Conservation (phyloP, 495 filamentous ascomycete species). For the Beverwykella pulmonaria region DNA sequence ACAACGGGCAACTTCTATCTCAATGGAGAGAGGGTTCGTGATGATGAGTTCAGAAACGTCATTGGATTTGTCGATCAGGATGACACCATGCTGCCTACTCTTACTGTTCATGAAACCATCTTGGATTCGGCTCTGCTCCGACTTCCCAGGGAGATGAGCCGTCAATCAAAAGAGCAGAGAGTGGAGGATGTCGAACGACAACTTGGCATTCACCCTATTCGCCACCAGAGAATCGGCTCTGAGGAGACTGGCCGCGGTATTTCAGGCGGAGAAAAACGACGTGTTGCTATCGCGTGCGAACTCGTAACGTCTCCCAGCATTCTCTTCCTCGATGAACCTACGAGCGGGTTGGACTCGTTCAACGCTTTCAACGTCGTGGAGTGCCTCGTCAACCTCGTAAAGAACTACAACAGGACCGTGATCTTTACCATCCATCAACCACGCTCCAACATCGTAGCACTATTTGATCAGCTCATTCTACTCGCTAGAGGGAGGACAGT, state of each 20-base stretch:
- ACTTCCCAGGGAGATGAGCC: conserved; percentile 87
- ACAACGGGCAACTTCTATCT: conserved; percentile 85
- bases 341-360: conserved; percentile 91
- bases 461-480: conserved; percentile 91
- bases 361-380: conserved; percentile 98
- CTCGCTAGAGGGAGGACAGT: conserved; percentile 87
- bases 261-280: conserved; percentile 93
- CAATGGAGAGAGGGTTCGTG: conserved; percentile 86
- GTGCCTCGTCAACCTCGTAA: conserved; percentile 90
- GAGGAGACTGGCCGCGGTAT: conserved; percentile 95
- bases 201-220: conserved; percentile 88
- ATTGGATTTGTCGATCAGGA: conserved; percentile 98
- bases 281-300: conserved; percentile 96
- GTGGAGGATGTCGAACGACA: conserved; percentile 94
- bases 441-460: conserved; percentile 98
- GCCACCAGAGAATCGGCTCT: conserved; percentile 93
- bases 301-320: conserved; percentile 97
- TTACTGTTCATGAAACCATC: conserved; percentile 98
- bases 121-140: conserved; percentile 89
- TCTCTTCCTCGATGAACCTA: conserved; percentile 95
- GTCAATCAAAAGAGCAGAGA: conserved; percentile 79
- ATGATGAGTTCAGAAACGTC: conserved; percentile 85
- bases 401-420: conserved; percentile 93
- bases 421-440: conserved; percentile 99
- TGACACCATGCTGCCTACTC: conserved; percentile 93